Conservation (phyloP, 2,329 filamentous ascomycete genomes). For the Albifimbria verrucaria region DNA sequence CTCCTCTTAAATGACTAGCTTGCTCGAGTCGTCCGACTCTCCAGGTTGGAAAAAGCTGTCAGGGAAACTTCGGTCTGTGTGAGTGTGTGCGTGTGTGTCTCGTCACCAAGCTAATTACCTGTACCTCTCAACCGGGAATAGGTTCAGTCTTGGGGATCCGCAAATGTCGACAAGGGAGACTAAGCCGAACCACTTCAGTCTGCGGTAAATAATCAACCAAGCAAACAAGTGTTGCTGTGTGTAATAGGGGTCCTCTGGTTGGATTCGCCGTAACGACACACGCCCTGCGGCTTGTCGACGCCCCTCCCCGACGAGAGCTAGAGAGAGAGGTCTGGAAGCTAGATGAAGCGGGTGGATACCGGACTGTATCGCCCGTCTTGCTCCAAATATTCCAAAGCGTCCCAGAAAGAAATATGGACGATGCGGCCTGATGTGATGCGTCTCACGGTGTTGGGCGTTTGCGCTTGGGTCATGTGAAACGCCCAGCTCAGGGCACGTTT, state of each 20-base stretch:
- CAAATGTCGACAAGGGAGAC: too few species aligned
- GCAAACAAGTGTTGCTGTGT: neutral
- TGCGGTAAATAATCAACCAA: neutral
- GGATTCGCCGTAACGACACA: neutral
- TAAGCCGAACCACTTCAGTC: neutral
- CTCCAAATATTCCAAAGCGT: too few species aligned
- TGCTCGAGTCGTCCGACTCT: too few species aligned
- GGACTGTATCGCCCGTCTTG: neutral
- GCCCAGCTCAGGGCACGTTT: too few species aligned
- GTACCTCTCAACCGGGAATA: too few species aligned
- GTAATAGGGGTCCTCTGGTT: conserved; percentile 1
- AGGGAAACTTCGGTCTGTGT: neutral
- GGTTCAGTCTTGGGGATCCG: too few species aligned
- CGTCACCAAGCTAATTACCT: too few species aligned
- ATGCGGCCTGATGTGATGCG: too few species aligned
- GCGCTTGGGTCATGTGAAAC: neutral
- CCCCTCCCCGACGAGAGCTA: neutral
- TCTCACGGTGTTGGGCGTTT: neutral
- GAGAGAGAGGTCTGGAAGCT: neutral
- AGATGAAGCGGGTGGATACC: neutral
- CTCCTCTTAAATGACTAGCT: neutral
- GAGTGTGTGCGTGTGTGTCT: too few species aligned
- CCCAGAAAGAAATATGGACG: too few species aligned
- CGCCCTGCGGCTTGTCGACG: neutral
- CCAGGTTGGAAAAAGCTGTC: too few species aligned